These are phyloP conservation scores for Puccinia novopanici DNA, from an alignment of 1,284 basidiomycete species.

Conservation along the genomic window DNA sequence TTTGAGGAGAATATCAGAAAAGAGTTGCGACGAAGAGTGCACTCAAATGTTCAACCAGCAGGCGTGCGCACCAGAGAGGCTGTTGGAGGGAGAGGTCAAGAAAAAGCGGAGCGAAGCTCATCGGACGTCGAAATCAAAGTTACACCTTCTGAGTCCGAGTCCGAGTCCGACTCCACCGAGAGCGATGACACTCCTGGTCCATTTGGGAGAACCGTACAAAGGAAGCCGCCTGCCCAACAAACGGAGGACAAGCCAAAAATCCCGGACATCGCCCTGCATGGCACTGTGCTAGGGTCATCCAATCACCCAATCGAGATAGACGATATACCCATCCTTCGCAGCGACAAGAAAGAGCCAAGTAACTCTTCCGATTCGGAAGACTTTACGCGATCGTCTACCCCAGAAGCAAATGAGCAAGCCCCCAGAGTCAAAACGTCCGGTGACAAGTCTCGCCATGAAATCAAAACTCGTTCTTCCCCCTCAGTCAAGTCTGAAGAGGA, in stretches of 20 bases:
- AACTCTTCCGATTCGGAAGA: neutral
- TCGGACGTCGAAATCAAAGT: neutral
- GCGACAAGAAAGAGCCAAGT: neutral
- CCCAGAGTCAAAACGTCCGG: neutral
- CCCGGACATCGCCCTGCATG: neutral
- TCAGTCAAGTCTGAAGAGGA: neutral
- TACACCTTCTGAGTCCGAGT: neutral
- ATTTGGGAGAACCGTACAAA: neutral
- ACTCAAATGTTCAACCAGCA: too few relatives aligned
- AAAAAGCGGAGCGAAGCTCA: too few relatives aligned
- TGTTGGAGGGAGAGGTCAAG: too few relatives aligned
- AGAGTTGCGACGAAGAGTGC: neutral
- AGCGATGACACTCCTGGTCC: neutral
- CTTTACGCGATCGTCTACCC: neutral
- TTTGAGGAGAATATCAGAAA: neutral
- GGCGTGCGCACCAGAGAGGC: too few relatives aligned
- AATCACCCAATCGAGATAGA: neutral
- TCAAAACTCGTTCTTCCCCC: neutral
- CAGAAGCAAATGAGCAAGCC: neutral
- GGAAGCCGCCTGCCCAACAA: neutral
- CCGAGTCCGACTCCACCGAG: neutral
- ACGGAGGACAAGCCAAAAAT: neutral
- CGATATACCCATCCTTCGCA: neutral
- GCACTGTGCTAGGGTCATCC: too few relatives aligned
- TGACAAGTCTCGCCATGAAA: neutral